phyloP scores from a whole-genome alignment of 2,329 filamentous ascomycete genomes.

The Ceratocystis smalleyi region DNA sequence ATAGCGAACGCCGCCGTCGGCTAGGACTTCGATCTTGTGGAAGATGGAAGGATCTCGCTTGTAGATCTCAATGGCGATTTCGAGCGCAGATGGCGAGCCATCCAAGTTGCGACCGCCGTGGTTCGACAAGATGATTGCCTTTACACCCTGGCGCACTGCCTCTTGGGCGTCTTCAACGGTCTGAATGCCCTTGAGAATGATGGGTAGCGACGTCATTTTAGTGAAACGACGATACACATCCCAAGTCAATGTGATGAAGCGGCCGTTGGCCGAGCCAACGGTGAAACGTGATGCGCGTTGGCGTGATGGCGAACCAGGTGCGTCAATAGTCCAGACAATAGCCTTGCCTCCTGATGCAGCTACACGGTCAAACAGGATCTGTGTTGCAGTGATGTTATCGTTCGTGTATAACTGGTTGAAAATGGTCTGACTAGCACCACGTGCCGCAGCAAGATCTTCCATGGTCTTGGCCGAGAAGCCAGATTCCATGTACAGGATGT shows the following conservation, averaged over 20 bases:
- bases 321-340: slow-evolving; percentile 27
- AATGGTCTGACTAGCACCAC: slow-evolving; percentile 18
- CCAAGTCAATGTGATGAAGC: slow-evolving; percentile 17
- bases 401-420: slow-evolving; percentile 24
- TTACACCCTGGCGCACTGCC: slow-evolving; percentile 26
- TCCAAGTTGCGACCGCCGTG: slow-evolving; percentile 31
- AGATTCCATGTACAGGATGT: slow-evolving; percentile 31
- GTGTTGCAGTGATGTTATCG: slow-evolving; percentile 24
- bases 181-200: slow-evolving; percentile 30
- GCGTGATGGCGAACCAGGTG: slow-evolving; percentile 17
- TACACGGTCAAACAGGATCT: slow-evolving; percentile 24
- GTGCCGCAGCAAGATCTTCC: slow-evolving; percentile 24
- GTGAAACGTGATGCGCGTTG: slow-evolving; percentile 28
- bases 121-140: slow-evolving; percentile 30
- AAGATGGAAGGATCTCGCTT: slow-evolving; percentile 21
- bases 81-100: slow-evolving; percentile 23
- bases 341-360: slow-evolving; percentile 25
- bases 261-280: slow-evolving; percentile 24
- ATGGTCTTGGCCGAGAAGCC: slow-evolving; percentile 25
- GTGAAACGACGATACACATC: slow-evolving; percentile 14
- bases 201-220: slow-evolving; percentile 20
- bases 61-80: slow-evolving; percentile 24
- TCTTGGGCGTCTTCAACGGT: slow-evolving; percentile 28
- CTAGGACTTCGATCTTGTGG: slow-evolving; percentile 20
- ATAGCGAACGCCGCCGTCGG: slow-evolving; percentile 30